Base-by-base conservation (phyloP, 257 asterid species). In the Coffea eugenioides region DNA sequence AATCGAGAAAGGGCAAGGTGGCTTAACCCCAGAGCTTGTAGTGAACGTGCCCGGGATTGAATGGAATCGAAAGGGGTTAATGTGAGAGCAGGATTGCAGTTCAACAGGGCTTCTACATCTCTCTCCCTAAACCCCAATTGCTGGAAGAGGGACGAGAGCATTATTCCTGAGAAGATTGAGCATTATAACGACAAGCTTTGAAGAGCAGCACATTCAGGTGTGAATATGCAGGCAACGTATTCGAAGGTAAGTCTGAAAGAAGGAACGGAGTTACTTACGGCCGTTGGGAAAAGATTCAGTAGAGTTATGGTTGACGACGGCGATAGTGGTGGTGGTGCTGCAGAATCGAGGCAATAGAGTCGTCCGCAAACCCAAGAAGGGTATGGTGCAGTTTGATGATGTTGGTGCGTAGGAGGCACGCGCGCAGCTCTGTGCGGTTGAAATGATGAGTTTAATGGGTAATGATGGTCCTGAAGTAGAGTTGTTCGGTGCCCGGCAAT, bases 71-170 rank as follows among this genome's bases (percentile, higher is more conserved):
- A 88, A 18, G 94, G 87, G 45, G 80, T 73, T 48, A 82, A 74
- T 45, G 82, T 83, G 78, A 94, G 85, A 73, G 82, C 84, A 2
- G 87, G 56, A 80, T 92, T 86, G 8, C 71, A 76, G 31, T 67
- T 75, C 81, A 94, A 69, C 82, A 94, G 83, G 5, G 90, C 77
- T 84, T 88, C 95, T n/a, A 89, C 88, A 31, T 91, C 93, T 56
- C 79, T 86, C 79, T 83, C 93, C 27, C 80, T 87, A 79, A 94
- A 86, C 0, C 98, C 96, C 79, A 92, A 77, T 83, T 89, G 92
- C 79, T 76, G 97, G 77, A 92, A 89, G 74, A 92, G 79, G 6
- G 90, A 77, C 66, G 82, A 87, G 27, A 91, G 77, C 90, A 77
- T 76, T 71, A 83, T 18, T 80, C 89, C 98, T 92, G 86, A 75